Conservation (phyloP, 139 green algal species). For the Picochlorum costavermella region DNA sequence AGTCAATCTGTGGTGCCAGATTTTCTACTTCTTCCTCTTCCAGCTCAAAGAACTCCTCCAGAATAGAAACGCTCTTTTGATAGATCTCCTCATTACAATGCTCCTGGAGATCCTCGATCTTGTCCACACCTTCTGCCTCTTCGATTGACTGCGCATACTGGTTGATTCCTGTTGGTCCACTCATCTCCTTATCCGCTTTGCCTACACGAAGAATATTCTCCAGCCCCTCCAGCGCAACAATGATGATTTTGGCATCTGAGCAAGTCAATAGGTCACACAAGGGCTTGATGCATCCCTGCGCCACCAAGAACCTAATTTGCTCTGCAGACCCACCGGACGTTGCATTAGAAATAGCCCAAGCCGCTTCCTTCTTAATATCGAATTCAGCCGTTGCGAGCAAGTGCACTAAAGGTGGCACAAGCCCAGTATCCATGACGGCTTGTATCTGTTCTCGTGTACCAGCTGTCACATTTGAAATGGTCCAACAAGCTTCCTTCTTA, state of each 20-base stretch:
- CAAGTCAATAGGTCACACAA: slow-evolving; percentile 92
- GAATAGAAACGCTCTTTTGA: slow-evolving; percentile 91
- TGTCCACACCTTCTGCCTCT: slow-evolving; percentile 95
- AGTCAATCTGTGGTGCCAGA: slow-evolving; percentile 63
- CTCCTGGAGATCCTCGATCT: slow-evolving; percentile 92
- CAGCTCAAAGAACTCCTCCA: slow-evolving; percentile 92
- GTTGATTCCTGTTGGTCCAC: slow-evolving; percentile 53
- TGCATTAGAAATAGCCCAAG: slow-evolving; percentile 98
- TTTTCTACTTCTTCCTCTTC: slow-evolving; percentile 96
- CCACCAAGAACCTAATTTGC: slow-evolving; percentile 83
- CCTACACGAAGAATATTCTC: slow-evolving; percentile 99
- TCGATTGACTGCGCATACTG: slow-evolving; percentile 83
- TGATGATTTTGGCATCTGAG: slow-evolving; percentile 89
- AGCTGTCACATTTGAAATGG: slow-evolving; percentile 99
- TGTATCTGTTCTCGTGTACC: slow-evolving; percentile 99
- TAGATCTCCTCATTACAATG: slow-evolving; percentile 97
- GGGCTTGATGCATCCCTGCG: slow-evolving; percentile 81
- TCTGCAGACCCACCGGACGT: slow-evolving; percentile 82
- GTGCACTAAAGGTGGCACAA: slow-evolving; percentile 83
- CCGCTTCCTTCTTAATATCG: slow-evolving; percentile 99
- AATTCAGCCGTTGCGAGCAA: slow-evolving; percentile 86
- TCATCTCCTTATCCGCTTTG: slow-evolving; percentile 61
- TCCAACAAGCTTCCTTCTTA: slow-evolving; percentile 99
- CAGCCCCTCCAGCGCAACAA: slow-evolving; percentile 93
- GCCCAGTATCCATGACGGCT: slow-evolving; percentile 78